Conservation (phyloP, 306 rosid species). For the Acmispon strigosus region DNA sequence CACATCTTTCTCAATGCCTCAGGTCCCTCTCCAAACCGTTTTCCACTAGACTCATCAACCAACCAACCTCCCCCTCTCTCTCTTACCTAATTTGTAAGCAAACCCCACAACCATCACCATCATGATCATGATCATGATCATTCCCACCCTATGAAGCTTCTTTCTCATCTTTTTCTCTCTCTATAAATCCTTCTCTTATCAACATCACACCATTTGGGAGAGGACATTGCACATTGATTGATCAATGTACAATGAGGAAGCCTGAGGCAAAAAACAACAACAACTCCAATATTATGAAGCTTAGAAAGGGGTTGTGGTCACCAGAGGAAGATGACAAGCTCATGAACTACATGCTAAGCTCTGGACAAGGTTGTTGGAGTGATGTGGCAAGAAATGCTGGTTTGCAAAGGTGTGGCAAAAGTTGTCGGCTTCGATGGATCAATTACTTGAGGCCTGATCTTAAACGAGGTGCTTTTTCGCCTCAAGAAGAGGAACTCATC, state of each 20-base stretch:
- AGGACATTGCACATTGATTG: not conserved
- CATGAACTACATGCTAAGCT: conserved; percentile 72
- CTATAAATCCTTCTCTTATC: conserved; percentile 43
- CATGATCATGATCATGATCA: conserved; percentile 19
- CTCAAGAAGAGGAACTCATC: conserved; percentile 82
- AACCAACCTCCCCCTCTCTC: conserved; percentile 41
- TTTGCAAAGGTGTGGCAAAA: conserved; percentile 83
- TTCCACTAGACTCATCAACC: conserved; percentile 78
- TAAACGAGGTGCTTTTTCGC: conserved; percentile 82
- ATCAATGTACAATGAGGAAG: conserved; percentile 56
- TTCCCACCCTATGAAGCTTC: conserved; percentile 79
- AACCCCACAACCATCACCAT: conserved; percentile 85
- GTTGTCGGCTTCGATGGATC: conserved; percentile 93
- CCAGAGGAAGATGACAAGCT: conserved; percentile 96
- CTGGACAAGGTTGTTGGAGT: conserved; percentile 93
- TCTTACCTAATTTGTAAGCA: conserved; percentile 81
- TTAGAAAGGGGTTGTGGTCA: conserved; percentile 92
- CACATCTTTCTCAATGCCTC: conserved; percentile 19
- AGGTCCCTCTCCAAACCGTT: conserved; percentile 98
- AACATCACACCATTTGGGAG: conserved; percentile 22
- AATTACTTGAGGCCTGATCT: conserved; percentile 92
- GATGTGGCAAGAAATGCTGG: conserved; percentile 97
- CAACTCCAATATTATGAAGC: conserved; percentile 18
- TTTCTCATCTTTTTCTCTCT: conserved; percentile 16
- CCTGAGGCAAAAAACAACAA: conserved; percentile 34